Conservation (phyloP, 176 grass and related monocot genomes). For the Melocanna baccifera region DNA sequence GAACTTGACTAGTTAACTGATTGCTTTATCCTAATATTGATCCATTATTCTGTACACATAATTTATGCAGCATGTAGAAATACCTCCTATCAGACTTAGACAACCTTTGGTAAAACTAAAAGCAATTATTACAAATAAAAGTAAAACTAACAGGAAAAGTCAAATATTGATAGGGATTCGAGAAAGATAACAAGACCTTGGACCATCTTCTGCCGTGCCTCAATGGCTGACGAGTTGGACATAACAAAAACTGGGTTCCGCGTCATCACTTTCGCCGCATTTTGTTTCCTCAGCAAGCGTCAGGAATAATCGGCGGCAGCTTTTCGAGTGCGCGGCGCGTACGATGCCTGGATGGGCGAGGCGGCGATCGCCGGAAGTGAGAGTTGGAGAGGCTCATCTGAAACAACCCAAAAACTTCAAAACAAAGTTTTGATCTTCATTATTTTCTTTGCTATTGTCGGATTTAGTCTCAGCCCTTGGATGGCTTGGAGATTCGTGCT, state of each 20-base stretch:
- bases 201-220: constrained; percentile 88
- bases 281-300: constrained; percentile 28
- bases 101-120: neutral
- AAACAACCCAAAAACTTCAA: no score
- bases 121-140: neutral
- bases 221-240: constrained; percentile 53
- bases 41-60: neutral
- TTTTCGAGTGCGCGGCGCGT: neutral
- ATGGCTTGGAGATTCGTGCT: no score
- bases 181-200: constrained; percentile 51
- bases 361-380: no score
- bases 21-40: no score
- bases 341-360: constrained; percentile 32
- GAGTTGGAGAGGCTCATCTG: no score
- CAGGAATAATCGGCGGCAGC: neutral
- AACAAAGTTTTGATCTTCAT: no score
- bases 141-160: neutral
- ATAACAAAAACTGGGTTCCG: constrained; percentile 67
- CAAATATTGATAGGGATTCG: neutral
- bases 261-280: constrained; percentile 56
- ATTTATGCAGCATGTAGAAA: neutral
- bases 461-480: no score
- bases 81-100: neutral
- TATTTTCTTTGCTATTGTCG: no score
- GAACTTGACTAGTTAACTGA: no score